Evolutionary conservation across 805 yeast species (phyloP).

Genomic region (Spathaspora passalidarum): DNA sequence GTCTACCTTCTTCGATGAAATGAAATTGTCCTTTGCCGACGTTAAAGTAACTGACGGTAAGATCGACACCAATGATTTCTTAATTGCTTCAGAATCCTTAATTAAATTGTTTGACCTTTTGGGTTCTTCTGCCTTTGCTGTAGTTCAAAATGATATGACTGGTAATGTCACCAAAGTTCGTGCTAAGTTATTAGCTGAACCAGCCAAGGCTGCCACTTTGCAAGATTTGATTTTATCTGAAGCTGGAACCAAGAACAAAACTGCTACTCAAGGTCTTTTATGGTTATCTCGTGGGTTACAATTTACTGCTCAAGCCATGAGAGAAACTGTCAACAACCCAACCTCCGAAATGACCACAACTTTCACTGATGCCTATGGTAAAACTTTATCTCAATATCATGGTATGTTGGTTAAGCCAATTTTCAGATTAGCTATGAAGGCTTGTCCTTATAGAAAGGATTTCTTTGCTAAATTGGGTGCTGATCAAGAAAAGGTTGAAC

Average conservation of each 20-base stretch:
- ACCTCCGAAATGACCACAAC: slow-evolving; percentile 66
- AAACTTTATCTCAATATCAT: slow-evolving; percentile 80
- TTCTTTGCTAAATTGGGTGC: slow-evolving; percentile 80
- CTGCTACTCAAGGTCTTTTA: slow-evolving; percentile 86
- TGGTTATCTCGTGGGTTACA: slow-evolving; percentile 86
- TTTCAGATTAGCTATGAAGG: slow-evolving; percentile 91
- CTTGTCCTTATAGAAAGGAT: slow-evolving; percentile 87
- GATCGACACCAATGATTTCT: slow-evolving; percentile 69
- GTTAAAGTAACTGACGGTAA: slow-evolving; percentile 64
- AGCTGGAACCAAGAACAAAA: slow-evolving; percentile 61
- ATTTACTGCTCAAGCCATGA: slow-evolving; percentile 87
- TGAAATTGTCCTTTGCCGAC: slow-evolving; percentile 71
- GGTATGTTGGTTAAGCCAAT: slow-evolving; percentile 79
- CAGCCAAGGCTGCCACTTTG: slow-evolving; percentile 61
- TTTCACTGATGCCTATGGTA: slow-evolving; percentile 79
- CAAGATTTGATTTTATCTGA: slow-evolving; percentile 78
- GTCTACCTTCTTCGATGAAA: slow-evolving; percentile 80
- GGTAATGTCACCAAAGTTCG: slow-evolving; percentile 82
- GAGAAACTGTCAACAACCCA: slow-evolving; percentile 69
- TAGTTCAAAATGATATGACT: slow-evolving; percentile 83
- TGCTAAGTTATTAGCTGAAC: slow-evolving; percentile 60
- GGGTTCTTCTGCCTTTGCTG: slow-evolving; percentile 80
- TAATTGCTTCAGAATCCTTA: slow-evolving; percentile 80
- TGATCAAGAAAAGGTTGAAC: slow-evolving; percentile 63
- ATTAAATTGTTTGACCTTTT: slow-evolving; percentile 79